These are phyloP conservation scores for Penicillium coffeae DNA, from an alignment of 495 filamentous ascomycete species.

Conservation along the genomic window DNA sequence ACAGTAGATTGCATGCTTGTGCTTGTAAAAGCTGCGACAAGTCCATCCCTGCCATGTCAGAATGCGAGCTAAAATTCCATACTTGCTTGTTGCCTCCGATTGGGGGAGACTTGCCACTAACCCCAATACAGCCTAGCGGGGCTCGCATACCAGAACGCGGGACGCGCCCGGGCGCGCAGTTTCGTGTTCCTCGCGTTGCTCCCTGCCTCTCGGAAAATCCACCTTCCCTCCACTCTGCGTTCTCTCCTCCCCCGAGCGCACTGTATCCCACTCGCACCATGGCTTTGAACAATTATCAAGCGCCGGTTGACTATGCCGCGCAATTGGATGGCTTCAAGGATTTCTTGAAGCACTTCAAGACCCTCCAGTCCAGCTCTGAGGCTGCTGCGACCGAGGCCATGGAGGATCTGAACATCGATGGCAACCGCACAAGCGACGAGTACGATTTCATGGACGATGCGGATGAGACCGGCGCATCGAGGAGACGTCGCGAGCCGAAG, in stretches of 20 bases:
- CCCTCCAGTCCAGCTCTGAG: conserved; percentile 63
- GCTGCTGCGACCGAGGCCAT: conserved; percentile 69
- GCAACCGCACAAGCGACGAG: conserved; percentile 84
- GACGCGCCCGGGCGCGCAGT: conserved; percentile 1
- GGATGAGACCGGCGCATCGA: conserved; percentile 49
- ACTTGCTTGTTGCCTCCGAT: not conserved
- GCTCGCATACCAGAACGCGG: conserved; percentile 1
- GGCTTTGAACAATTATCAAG: conserved; percentile 72
- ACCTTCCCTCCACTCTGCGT: conserved; percentile 22
- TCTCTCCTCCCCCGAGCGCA: conserved; percentile 17
- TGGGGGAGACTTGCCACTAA: not conserved
- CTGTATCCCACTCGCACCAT: conserved; percentile 44
- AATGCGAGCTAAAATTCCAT: not conserved
- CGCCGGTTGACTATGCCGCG: conserved; percentile 77
- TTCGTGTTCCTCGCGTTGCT: conserved; percentile 1
- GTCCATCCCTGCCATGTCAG: too few relatives aligned
- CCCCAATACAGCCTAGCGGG: not conserved
- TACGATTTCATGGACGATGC: conserved; percentile 93
- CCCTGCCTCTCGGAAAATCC: conserved; percentile 8
- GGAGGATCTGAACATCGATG: conserved; percentile 80
- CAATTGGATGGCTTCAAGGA: conserved; percentile 86
- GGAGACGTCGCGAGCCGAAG: conserved; percentile 52
- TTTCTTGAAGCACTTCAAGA: conserved; percentile 87
- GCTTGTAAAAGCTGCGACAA: too few relatives aligned
- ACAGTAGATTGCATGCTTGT: too few relatives aligned